These are phyloP conservation scores for Trebouxia sp. DNA, from an alignment of 139 green algal species.

Conservation along the genomic window DNA sequence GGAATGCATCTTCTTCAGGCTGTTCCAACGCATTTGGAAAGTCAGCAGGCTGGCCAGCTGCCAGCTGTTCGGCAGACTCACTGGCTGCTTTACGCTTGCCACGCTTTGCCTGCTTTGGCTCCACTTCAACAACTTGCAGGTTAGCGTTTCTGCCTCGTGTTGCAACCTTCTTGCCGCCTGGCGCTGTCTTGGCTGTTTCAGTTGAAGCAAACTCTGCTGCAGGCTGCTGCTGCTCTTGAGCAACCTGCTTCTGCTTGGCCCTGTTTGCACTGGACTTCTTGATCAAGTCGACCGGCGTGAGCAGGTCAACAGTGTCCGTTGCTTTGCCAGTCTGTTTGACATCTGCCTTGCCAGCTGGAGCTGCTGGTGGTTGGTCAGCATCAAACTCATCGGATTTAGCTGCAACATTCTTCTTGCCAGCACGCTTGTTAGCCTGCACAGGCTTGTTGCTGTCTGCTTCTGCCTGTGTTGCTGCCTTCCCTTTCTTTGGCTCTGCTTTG, in stretches of 20 bases:
- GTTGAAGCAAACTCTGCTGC: not conserved
- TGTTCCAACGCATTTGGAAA: not conserved
- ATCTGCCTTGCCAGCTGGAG: not conserved
- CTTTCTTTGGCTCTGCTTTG: not conserved
- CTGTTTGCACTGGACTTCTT: slow-evolving; percentile 26
- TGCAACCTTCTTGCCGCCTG: not conserved
- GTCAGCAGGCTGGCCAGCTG: not conserved
- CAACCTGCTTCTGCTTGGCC: slow-evolving; percentile 2
- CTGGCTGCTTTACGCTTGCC: slow-evolving; percentile 3
- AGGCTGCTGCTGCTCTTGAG: not conserved
- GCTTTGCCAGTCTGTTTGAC: not conserved
- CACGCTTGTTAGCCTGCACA: not conserved
- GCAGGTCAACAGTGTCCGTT: not conserved
- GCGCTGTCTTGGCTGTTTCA: not conserved
- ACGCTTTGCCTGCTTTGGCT: not conserved
- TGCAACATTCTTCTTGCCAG: not conserved
- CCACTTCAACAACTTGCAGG: slow-evolving; percentile 15
- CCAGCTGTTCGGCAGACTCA: not conserved
- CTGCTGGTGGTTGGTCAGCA: not conserved
- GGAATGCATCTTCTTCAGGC: not conserved
- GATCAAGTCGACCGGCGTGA: not conserved
- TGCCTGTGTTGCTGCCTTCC: not conserved
- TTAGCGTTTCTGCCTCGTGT: slow-evolving; percentile 7
- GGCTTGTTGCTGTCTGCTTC: not conserved
- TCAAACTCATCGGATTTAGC: no score